Evolutionary conservation across 345 rosid species (phyloP).

Genomic region (Hirschfeldia incana): DNA sequence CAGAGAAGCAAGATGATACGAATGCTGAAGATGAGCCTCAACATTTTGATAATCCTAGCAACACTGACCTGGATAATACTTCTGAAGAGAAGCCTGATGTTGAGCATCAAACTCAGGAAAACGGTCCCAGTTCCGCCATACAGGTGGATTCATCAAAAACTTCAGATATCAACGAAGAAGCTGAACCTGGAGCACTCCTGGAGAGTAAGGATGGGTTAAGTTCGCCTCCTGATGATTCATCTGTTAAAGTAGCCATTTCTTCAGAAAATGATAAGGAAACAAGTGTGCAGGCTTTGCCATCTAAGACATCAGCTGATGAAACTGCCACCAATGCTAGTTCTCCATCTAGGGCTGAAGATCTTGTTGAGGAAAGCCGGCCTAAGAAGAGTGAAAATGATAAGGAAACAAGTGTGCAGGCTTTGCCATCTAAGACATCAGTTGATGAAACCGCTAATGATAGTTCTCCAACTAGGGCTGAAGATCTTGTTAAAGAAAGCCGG

Average conservation of each 20-base stretch:
- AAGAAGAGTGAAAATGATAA: constrained; percentile 52
- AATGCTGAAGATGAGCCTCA: constrained; percentile 45
- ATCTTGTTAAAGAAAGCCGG: constrained; percentile 44
- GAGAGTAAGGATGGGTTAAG: constrained; percentile 46
- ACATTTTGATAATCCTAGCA: constrained; percentile 29
- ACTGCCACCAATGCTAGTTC: constrained; percentile 9
- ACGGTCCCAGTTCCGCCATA: constrained; percentile 42
- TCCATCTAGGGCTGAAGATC: constrained; percentile 37
- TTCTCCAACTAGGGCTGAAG: constrained; percentile 32
- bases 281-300: constrained; percentile 43
- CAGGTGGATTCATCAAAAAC: constrained; percentile 45
- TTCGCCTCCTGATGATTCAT: constrained; percentile 40
- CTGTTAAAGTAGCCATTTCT: constrained; percentile 41
- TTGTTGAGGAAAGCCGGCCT: constrained; percentile 46
- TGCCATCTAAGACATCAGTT: constrained; percentile 17
- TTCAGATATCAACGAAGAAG: constrained; percentile 46
- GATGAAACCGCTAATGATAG: too few relatives aligned
- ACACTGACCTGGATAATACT: constrained; percentile 25
- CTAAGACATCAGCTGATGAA: constrained; percentile 42
- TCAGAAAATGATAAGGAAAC: constrained; percentile 48
- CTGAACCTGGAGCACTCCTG: constrained; percentile 39
- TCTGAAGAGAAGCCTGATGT: constrained; percentile 42
- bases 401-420: constrained; percentile 54
- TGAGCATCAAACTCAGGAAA: constrained; percentile 42
- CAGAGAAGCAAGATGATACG: constrained; percentile 51